A percentile compares a stretch with the other conserved stretches of the same genome.
Evolutionary conservation across 192 early-diverging fungal species (phyloP).

Genomic region (Kappamyces sp.): DNA sequence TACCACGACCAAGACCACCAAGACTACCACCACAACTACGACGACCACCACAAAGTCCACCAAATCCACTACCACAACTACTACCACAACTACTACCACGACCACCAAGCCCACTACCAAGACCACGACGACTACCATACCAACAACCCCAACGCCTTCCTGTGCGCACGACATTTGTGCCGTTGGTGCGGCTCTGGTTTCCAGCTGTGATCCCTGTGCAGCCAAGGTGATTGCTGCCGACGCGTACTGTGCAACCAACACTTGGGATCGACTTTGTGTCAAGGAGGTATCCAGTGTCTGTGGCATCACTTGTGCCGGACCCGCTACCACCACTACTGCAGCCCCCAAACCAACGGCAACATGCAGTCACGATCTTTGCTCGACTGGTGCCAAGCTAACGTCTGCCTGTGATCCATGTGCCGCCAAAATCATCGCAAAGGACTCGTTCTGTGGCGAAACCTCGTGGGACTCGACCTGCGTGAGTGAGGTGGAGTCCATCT

Average conservation of each 20-base stretch:
- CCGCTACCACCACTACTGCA: too few relatives aligned
- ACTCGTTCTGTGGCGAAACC: conserved; percentile 23
- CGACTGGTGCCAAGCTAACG: conserved; percentile 11
- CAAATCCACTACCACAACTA: background rate
- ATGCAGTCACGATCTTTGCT: conserved; percentile 16
- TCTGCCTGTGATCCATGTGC: conserved; percentile 22
- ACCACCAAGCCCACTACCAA: background rate
- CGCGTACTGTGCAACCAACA: conserved; percentile 3
- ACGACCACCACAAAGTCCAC: background rate
- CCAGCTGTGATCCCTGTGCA: conserved; percentile 19
- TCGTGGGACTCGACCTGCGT: conserved; percentile 18
- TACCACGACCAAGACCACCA: conserved; percentile 3
- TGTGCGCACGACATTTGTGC: conserved; percentile 14
- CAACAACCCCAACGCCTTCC: background rate
- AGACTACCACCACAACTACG: background rate
- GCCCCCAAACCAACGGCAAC: too few relatives aligned
- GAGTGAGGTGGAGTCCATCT: conserved; percentile 15
- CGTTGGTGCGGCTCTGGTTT: background rate
- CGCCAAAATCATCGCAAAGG: conserved; percentile 22
- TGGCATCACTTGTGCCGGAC: background rate
- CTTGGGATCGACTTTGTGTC: conserved; percentile 25
- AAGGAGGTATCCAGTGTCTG: conserved; percentile 15
- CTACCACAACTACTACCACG: conserved; percentile 1
- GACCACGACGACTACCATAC: background rate
- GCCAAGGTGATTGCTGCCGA: conserved; percentile 12